These are phyloP conservation scores for Acanthamoeba quina DNA, from an alignment of 208 protist species.

Conservation along the genomic window DNA sequence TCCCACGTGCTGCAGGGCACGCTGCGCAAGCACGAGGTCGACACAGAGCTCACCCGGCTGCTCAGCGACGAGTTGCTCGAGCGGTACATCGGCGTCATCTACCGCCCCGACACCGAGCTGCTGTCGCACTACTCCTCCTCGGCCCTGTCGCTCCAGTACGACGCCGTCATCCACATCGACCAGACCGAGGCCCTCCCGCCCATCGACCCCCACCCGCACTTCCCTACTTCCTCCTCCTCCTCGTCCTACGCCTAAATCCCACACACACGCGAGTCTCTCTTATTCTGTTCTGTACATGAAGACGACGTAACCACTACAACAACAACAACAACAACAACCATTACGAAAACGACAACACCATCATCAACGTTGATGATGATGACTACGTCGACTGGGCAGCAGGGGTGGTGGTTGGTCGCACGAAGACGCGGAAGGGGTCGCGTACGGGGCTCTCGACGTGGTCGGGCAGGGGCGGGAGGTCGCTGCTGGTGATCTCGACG, in stretches of 20 bases:
- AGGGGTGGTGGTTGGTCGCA: neutral
- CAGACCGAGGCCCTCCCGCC: conserved; percentile 58
- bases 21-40: conserved; percentile 39
- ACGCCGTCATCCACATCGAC: conserved; percentile 77
- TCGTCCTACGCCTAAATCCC: neutral
- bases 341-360: too few relatives aligned
- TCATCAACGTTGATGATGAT: too few relatives aligned
- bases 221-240: neutral
- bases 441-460: neutral
- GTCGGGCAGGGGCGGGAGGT: neutral
- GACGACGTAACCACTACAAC: neutral
- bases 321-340: too few relatives aligned
- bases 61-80: conserved; percentile 54
- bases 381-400: neutral
- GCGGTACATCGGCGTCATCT: conserved; percentile 49
- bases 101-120: conserved; percentile 69
- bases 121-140: conserved; percentile 72
- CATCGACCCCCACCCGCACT: conserved; percentile 65
- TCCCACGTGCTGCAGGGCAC: neutral
- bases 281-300: neutral
- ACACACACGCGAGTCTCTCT: neutral
- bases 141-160: conserved; percentile 68
- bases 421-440: neutral
- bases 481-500: neutral
- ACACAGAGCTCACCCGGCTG: neutral